Conservation (phyloP, 257 asterid species). For the Solanum chiquidenum region DNA sequence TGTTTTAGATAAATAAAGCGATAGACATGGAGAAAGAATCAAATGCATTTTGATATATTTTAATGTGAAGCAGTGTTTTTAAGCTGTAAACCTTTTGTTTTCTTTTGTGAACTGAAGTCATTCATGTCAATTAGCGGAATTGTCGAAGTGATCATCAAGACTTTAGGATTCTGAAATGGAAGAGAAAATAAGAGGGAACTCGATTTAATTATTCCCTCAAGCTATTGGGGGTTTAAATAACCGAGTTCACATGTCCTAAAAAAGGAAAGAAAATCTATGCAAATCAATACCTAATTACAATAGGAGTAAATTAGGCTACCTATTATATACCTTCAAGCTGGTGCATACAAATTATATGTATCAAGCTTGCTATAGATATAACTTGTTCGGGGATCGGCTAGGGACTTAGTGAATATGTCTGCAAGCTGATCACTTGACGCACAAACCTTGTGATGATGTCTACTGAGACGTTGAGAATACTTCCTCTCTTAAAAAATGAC, state of each 20-base stretch:
- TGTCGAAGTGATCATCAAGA: not conserved
- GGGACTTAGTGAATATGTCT: not conserved
- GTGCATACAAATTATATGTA: not conserved
- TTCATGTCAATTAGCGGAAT: not conserved
- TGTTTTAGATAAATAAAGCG: not conserved
- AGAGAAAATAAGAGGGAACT: not conserved
- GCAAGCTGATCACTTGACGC: not conserved
- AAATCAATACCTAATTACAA: not conserved
- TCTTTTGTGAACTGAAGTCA: not conserved
- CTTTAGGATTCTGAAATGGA: not conserved
- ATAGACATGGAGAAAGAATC: not conserved
- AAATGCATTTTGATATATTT: not conserved
- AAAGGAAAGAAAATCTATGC: not conserved
- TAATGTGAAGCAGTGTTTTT: not conserved
- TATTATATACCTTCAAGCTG: not conserved
- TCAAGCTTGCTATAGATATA: not conserved
- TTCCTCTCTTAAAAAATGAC: not conserved
- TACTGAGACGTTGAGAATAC: not conserved
- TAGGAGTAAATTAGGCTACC: not conserved
- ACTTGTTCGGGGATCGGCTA: not conserved
- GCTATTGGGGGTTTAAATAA: not conserved
- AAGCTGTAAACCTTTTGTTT: not conserved
- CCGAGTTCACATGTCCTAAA: not conserved
- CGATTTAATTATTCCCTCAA: not conserved
- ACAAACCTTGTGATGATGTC: not conserved